phyloP scores from a whole-genome alignment of 371 early-diverging fungal species.

The Lichtheimia ramosa region DNA sequence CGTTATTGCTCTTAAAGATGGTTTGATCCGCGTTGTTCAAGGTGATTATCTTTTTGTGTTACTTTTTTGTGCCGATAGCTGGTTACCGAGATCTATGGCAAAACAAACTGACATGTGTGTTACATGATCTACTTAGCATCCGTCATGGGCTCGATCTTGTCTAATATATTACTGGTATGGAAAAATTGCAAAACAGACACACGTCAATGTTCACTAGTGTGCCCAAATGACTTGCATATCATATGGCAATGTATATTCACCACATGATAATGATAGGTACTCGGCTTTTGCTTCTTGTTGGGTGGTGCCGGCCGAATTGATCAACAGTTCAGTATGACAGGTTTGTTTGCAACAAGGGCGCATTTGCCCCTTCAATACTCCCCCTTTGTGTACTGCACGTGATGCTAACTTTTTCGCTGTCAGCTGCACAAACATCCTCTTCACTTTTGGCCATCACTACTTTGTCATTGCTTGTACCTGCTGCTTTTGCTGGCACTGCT shows the following conservation, averaged over 20 bases:
- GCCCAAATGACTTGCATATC: constrained; percentile 23
- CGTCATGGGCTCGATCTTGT: constrained; percentile 45
- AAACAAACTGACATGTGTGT: background rate
- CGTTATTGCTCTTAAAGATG: constrained; percentile 81
- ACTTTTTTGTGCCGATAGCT: background rate
- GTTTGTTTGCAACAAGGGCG: constrained; percentile 10
- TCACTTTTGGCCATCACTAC: constrained; percentile 79
- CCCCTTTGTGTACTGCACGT: constrained; percentile 75
- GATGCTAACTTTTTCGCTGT: background rate
- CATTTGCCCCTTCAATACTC: constrained; percentile 50
- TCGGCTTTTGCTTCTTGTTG: constrained; percentile 15
- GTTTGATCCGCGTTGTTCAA: constrained; percentile 83
- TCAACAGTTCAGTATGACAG: constrained; percentile 45
- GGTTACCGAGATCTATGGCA: background rate
- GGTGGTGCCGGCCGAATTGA: constrained; percentile 59
- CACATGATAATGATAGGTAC: constrained; percentile 3
- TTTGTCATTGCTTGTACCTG: constrained; percentile 79
- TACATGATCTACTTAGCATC: constrained; percentile 26
- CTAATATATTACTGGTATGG: constrained; percentile 43
- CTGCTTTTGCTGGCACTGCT: constrained; percentile 64
- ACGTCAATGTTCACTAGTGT: too few species aligned
- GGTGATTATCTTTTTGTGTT: constrained; percentile 21
- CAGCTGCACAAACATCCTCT: constrained; percentile 75
- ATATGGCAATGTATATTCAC: constrained; percentile 66
- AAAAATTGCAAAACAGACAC: background rate